Base-by-base conservation (phyloP, 2,329 filamentous ascomycete genomes). In the Alternaria sp. region DNA sequence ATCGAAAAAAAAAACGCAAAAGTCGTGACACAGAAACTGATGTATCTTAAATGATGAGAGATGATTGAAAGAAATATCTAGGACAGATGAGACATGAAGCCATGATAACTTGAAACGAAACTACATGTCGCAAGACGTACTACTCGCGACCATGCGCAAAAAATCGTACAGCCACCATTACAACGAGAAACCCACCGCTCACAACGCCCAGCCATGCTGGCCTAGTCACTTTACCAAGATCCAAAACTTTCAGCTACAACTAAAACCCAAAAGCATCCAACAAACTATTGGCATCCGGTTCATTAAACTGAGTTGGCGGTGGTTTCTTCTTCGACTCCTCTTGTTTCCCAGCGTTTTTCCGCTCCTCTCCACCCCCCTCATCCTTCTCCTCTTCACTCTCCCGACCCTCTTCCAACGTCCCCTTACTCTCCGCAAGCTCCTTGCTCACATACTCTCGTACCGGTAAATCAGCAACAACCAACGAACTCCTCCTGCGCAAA, bases 251-350 rank as follows among this genome's bases (percentile, higher is more conserved):
- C 17, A 17, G 17, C 13, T 24, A 4, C 5, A 37, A 36, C 45
- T 72, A 98, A 74, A 98, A 95, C 1, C 94, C 94, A 84, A 98
- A 98, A 75, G 86, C 93, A 81, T 98, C 94, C 69, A 98, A 82
- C 72, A 99, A 79, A 58, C 92, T 94, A 74, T 87, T 92, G 28
- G 91, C 85, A 79, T 96, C 93, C n/a, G 95, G 95, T 77, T 99
- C 95, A 69, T 96, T 85, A 75, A 98, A 98, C 62, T 89, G 88
- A 21, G 90, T 92, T 1, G 92, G 88, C 14, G 88, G 84, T 13
- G 85, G 83, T 69, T 89, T 85, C 60, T 63, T 68, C 42, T 67
- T 72, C 68, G 77, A 68, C 56, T 72, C 77, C 72, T 80, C 45
- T 73, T 81, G 71, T 79, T 78, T 53, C 45, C 56, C 57, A 5